Evolutionary conservation across 768 basidiomycete genomes (phyloP).

Genomic region (Suillus bovinus): DNA sequence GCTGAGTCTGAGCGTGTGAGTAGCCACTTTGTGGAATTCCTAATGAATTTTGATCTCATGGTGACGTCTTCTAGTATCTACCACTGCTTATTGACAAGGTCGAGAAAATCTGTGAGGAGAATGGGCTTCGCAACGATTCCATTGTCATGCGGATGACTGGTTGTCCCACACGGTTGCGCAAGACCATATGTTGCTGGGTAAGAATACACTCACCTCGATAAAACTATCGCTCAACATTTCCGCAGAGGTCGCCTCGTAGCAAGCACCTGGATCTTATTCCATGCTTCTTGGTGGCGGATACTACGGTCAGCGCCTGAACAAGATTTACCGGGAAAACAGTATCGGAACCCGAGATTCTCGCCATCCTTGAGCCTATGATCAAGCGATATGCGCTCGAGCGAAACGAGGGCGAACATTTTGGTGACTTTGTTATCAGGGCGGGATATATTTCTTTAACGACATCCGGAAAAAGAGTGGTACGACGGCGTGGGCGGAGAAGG

Average conservation of each 20-base stretch:
- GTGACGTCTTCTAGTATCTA: constrained; percentile 69
- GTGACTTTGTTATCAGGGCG: constrained; percentile 91
- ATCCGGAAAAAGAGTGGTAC: constrained; percentile 85
- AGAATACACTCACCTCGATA: constrained; percentile 22
- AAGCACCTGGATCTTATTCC: constrained; percentile 87
- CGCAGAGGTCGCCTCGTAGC: constrained; percentile 92
- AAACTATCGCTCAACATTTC: constrained; percentile 3
- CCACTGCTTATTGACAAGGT: constrained; percentile 93
- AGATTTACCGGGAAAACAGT: constrained; percentile 93
- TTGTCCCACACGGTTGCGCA: constrained; percentile 91
- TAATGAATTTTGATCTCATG: constrained; percentile 16
- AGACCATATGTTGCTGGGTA: constrained; percentile 90
- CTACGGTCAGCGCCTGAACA: constrained; percentile 92
- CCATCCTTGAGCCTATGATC: constrained; percentile 91
- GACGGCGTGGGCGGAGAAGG: constrained; percentile 82
- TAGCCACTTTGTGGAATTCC: constrained; percentile 10
- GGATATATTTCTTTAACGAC: constrained; percentile 89
- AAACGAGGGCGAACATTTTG: constrained; percentile 86
- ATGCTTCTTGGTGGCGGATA: constrained; percentile 98
- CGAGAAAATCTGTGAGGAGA: constrained; percentile 92
- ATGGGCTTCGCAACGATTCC: constrained; percentile 88
- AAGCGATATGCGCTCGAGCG: constrained; percentile 89
- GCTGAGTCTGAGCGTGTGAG: constrained; percentile 72
- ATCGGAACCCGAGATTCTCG: constrained; percentile 88
- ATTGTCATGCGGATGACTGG: constrained; percentile 99